phyloP scores from a whole-genome alignment of 202 grass and related monocot species.

The Saccharum hybrid region DNA sequence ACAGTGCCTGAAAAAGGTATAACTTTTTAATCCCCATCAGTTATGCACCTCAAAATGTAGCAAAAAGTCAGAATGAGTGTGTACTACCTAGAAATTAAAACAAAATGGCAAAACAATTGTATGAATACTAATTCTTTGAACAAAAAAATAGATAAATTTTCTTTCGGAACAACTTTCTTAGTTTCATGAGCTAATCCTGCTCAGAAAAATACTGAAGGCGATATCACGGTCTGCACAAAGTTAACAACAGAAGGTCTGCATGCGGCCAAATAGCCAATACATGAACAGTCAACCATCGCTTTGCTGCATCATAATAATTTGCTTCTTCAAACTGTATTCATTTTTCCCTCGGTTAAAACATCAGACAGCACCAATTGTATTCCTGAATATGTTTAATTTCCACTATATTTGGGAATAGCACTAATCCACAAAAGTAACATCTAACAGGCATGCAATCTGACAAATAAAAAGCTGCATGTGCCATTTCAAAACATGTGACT shows the following conservation, averaged over 20 bases:
- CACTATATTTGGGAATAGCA: conserved; percentile 2
- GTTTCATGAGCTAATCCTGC: not conserved
- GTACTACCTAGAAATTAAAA: not conserved
- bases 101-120: not conserved
- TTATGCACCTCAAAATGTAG: not conserved
- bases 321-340: not conserved
- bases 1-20: conserved; percentile 36
- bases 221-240: not conserved
- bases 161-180: not conserved
- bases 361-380: not conserved
- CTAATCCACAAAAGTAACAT: not conserved
- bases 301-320: not conserved
- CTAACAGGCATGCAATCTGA: not conserved
- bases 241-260: not conserved
- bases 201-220: not conserved
- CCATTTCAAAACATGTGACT: not conserved
- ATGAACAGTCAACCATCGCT: not conserved
- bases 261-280: conserved; percentile 11
- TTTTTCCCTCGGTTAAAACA: not conserved
- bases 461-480: not conserved
- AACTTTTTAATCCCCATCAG: not conserved
- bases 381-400: not conserved
- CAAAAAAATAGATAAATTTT: not conserved
- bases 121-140: not conserved
- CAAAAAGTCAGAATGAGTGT: not conserved